Conservation (phyloP, 1,284 basidiomycete species). For the Naganishia liquefaciens region DNA sequence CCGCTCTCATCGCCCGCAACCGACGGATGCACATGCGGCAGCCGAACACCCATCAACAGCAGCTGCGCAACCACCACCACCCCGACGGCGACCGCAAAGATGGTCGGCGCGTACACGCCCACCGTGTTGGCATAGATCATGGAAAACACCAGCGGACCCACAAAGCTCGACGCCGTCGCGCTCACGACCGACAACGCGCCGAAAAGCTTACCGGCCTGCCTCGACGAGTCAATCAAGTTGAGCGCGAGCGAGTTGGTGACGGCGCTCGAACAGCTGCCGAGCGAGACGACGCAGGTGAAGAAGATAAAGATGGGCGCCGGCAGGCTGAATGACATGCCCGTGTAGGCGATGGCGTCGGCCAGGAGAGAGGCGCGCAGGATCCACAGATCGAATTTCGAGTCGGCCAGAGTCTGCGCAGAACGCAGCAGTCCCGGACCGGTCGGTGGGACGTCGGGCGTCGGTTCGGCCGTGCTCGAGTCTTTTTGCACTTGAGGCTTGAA, state of each 20-base stretch:
- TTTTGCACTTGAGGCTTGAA: constrained; percentile 47
- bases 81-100: constrained; percentile 45
- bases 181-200: constrained; percentile 49
- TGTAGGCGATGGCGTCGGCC: constrained; percentile 63
- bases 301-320: constrained; percentile 42
- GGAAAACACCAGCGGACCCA: constrained; percentile 48
- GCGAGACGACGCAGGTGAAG: constrained; percentile 39
- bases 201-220: constrained; percentile 50
- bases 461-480: constrained; percentile 11
- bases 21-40: constrained; percentile 30
- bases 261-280: constrained; percentile 44
- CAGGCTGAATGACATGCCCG: constrained; percentile 54
- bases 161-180: constrained; percentile 45
- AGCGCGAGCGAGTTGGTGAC: constrained; percentile 51
- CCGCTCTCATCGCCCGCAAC: constrained; percentile 19
- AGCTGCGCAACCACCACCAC: constrained; percentile 38
- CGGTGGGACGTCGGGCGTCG: not conserved
- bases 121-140: constrained; percentile 47
- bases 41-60: constrained; percentile 37
- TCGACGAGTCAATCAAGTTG: constrained; percentile 43
- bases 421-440: constrained; percentile 27
- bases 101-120: constrained; percentile 44
- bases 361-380: constrained; percentile 47
- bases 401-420: constrained; percentile 28
- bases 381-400: constrained; percentile 47